Percentiles rank a stretch among this genome's conserved stretches.
Evolutionary conservation across 129 eudicot species (phyloP).

Genomic region (Calendula officinalis): DNA sequence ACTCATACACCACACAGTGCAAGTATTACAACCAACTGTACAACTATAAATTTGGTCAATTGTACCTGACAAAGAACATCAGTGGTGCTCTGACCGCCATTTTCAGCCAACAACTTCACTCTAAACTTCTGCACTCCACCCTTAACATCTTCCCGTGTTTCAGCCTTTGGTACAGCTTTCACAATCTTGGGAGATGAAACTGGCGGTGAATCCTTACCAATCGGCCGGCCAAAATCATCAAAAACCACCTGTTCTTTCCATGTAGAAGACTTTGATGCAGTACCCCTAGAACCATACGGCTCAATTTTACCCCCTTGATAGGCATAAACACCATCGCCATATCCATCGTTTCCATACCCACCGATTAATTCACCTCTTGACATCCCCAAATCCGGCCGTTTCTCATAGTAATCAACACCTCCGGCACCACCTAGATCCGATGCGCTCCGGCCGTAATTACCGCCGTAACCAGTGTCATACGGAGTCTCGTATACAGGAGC

Average conservation of each 20-base stretch:
- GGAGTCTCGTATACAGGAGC: constrained; percentile 16
- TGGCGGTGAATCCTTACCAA: constrained; percentile 37
- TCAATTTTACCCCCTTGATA: constrained; percentile 70
- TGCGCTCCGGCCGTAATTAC: constrained; percentile 35
- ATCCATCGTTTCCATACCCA: constrained; percentile 32
- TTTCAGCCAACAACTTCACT: constrained; percentile 81
- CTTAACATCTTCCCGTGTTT: constrained; percentile 55
- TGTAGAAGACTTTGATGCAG: constrained; percentile 65
- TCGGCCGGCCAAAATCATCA: constrained; percentile 95
- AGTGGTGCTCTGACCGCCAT: constrained; percentile 75
- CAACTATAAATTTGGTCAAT: no score
- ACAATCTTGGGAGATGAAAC: constrained; percentile 54
- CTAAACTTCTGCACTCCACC: constrained; percentile 89
- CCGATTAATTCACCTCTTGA: constrained; percentile 43
- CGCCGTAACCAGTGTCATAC: constrained; percentile 26
- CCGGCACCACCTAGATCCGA: constrained; percentile 38
- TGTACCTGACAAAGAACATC: constrained; percentile 95
- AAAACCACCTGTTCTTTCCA: constrained; percentile 53
- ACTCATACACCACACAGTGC: no score
- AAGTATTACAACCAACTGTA: no score
- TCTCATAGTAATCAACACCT: constrained; percentile 42
- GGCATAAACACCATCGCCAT: constrained; percentile 74
- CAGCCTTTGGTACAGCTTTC: constrained; percentile 84
- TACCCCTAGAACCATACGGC: constrained; percentile 91
- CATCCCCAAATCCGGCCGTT: constrained; percentile 34